Percentiles rank a stretch among this genome's conserved stretches.
Evolutionary conservation across 1,284 basidiomycete species (phyloP).

Genomic region (Rhodotorula sp.): DNA sequence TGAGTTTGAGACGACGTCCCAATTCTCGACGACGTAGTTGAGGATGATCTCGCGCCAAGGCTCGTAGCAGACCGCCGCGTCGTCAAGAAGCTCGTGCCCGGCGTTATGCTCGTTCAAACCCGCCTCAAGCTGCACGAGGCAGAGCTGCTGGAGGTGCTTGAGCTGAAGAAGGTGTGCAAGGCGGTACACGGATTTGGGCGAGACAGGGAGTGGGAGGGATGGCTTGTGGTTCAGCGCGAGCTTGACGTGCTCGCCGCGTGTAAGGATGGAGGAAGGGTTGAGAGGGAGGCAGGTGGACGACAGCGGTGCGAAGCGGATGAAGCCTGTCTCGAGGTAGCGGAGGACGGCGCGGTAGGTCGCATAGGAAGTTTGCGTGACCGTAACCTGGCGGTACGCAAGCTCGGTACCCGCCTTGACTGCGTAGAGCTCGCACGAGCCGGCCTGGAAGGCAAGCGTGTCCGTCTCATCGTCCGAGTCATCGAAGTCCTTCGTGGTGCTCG

Average conservation of each 20-base stretch:
- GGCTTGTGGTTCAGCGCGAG: fast-evolving
- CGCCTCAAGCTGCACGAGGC: constrained; percentile 4
- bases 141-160: background rate
- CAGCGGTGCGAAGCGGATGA: background rate
- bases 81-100: background rate
- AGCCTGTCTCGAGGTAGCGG: background rate
- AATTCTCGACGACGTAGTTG: background rate
- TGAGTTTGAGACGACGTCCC: background rate
- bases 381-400: background rate
- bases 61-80: background rate
- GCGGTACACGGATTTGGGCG: constrained; percentile 15
- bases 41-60: background rate
- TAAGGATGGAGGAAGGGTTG: background rate
- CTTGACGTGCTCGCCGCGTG: background rate
- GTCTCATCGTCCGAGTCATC: background rate
- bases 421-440: too few species aligned
- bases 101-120: background rate
- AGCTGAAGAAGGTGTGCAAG: constrained; percentile 14
- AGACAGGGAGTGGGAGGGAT: background rate
- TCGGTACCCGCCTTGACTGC: background rate
- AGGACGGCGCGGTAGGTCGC: constrained; percentile 7
- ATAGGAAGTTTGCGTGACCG: background rate
- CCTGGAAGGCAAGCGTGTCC: background rate
- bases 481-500: background rate
- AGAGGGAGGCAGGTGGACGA: background rate